Evolutionary conservation across 2,329 filamentous ascomycete species (phyloP), one percentile per base, ranked within the genome.

Genomic region (Xylariaceae sp.): DNA sequence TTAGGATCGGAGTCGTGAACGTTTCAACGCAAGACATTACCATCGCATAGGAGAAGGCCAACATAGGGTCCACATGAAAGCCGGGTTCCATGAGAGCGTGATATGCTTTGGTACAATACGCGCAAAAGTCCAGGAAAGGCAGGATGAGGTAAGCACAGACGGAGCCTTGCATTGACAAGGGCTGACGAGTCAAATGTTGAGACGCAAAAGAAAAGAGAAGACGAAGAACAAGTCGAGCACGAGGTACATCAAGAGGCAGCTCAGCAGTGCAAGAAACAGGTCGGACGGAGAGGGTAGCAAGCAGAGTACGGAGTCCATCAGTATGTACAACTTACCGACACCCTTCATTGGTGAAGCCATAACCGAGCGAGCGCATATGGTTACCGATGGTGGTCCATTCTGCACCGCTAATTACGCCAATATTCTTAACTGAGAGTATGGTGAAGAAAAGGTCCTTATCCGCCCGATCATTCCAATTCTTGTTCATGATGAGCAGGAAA

Each of bases 391-490:
- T 77, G 19, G 69, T 74, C 78, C 78, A 81, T 76, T 81, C 78
- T 13, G 67, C 64, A 43, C 76, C 77, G 60, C 76, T 81, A 60
- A 81, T 80, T 56, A 80, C 69, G 48, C 77, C 78, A 52, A 81
- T 79, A 57, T 79, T 78, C 63, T 81, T 81, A 37, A 79, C 73
- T 3, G 73, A 77, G 30, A 81, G 62, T 44, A 81, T 81, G 39
- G 76, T 79, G 54, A 81, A 80, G 65, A 81, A 81, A 35, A 81
- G 65, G 56, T 81, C 78, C 56, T 78, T 79, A 53, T 81, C 77
- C 46, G 78, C 78, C 44, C 75, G 69, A 52, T 80, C 76, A 54
- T 73, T 77, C 76, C 76, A 80, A 57, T 77, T 78, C 64, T 79
- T 80, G 61, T 68, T 76, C 63, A 77, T 78, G 55, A 64, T 69